These are phyloP conservation scores for Cystoisospora suis DNA, from an alignment of 169 alveolate species.

Conservation along the genomic window DNA sequence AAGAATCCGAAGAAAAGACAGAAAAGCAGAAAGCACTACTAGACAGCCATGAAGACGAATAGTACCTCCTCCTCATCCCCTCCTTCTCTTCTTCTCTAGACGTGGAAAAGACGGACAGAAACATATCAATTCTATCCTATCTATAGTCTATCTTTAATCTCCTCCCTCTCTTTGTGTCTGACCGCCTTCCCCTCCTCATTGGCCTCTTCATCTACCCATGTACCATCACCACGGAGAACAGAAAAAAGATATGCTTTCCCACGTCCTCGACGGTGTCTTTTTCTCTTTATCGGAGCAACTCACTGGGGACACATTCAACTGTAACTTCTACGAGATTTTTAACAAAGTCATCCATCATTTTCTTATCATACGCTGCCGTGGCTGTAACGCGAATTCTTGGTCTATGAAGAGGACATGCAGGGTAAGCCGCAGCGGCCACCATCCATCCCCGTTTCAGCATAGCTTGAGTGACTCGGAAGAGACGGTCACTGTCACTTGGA, in stretches of 20 bases:
- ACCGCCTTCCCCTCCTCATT: not conserved
- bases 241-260: too few relatives aligned
- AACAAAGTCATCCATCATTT: conserved; percentile 76
- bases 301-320: conserved; percentile 70
- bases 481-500: conserved; percentile 77
- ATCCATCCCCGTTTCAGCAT: conserved; percentile 70
- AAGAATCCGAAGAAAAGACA: too few relatives aligned
- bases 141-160: too few relatives aligned
- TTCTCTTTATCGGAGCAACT: not conserved
- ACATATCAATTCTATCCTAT: too few relatives aligned
- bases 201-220: too few relatives aligned
- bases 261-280: not conserved
- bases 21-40: too few relatives aligned
- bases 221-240: too few relatives aligned
- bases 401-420: conserved; percentile 78
- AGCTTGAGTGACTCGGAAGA: conserved; percentile 69
- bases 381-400: conserved; percentile 82
- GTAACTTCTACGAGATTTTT: conserved; percentile 71
- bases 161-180: not conserved
- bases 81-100: too few relatives aligned
- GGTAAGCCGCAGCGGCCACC: conserved; percentile 79
- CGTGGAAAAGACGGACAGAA: too few relatives aligned
- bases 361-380: conserved; percentile 73
- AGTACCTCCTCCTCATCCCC: too few relatives aligned
- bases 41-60: too few relatives aligned